These are phyloP conservation scores for Brassica cretica DNA, from an alignment of 345 rosid genomes.

Conservation along the genomic window DNA sequence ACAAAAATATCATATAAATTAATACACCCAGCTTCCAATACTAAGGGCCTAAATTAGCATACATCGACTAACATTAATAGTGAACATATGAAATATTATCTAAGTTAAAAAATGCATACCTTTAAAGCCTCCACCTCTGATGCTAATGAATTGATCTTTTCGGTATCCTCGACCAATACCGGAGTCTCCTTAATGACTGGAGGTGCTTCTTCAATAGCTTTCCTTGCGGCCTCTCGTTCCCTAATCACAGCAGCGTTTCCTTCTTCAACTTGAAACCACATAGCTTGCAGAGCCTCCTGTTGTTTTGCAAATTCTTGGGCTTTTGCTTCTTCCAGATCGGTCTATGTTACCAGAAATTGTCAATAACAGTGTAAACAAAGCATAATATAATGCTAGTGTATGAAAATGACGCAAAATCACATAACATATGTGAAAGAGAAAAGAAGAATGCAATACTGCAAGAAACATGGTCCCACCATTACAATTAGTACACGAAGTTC, in stretches of 20 bases:
- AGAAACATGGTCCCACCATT: neutral
- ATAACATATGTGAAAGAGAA: conserved; percentile 1
- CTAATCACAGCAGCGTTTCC: conserved; percentile 75
- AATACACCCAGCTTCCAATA: neutral
- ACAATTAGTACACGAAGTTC: neutral
- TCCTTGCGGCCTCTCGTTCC: conserved; percentile 86
- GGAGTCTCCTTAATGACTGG: conserved; percentile 95
- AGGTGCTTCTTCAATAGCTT: conserved; percentile 97
- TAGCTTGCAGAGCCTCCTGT: conserved; percentile 73
- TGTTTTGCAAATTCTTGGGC: conserved; percentile 84
- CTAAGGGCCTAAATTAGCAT: neutral
- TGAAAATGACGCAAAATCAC: conserved; percentile 30
- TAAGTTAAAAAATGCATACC: conserved; percentile 47
- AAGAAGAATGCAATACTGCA: conserved; percentile 10
- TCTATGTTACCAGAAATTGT: conserved; percentile 46
- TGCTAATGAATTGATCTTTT: conserved; percentile 65
- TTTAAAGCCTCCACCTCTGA: conserved; percentile 82
- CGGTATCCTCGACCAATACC: conserved; percentile 87
- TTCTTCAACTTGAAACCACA: conserved; percentile 85
- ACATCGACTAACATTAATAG: neutral
- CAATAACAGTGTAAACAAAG: neutral
- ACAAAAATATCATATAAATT: neutral
- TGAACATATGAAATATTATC: no score
- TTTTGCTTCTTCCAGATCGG: conserved; percentile 93
- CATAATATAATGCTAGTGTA: conserved; percentile 12